These are phyloP conservation scores for Oryza meyeriana DNA, from an alignment of 176 grass and related monocot genomes.

Conservation along the genomic window DNA sequence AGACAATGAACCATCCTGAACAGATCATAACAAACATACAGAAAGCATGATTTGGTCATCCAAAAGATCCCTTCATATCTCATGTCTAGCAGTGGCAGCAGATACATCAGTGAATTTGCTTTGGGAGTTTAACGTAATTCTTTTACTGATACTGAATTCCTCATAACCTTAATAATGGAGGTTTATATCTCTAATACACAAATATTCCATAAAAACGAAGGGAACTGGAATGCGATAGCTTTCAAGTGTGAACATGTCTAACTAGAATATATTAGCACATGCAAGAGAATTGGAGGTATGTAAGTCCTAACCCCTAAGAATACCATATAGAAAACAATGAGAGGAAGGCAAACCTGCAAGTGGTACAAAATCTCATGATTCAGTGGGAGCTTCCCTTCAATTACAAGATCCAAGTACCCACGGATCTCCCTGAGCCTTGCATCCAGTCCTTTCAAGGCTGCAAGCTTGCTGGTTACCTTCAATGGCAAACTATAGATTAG, in stretches of 20 bases:
- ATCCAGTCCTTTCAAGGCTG: slow-evolving; percentile 87
- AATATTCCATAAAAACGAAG: not conserved
- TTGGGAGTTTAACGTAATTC: not conserved
- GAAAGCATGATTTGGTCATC: not conserved
- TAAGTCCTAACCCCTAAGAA: not conserved
- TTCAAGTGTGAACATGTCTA: not conserved
- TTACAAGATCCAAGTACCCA: slow-evolving; percentile 82
- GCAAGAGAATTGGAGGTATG: not conserved
- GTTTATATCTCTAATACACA: not conserved
- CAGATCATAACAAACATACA: not conserved
- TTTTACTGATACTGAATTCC: not conserved
- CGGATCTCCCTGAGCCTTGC: slow-evolving; percentile 84
- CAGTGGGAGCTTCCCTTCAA: slow-evolving; percentile 87
- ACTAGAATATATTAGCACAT: not conserved
- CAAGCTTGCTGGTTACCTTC: slow-evolving; percentile 86
- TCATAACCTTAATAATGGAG: not conserved
- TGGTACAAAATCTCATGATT: slow-evolving; percentile 99
- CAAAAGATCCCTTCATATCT: not conserved
- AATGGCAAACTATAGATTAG: slow-evolving; percentile 27
- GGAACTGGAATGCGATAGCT: not conserved
- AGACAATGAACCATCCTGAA: not conserved
- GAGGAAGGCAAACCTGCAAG: slow-evolving; percentile 59
- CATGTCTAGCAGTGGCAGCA: not conserved
- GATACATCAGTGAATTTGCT: not conserved
- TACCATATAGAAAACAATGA: not conserved